These are phyloP conservation scores for Diaporthe citrichinensis DNA, from an alignment of 2,329 filamentous ascomycete genomes.

Conservation along the genomic window DNA sequence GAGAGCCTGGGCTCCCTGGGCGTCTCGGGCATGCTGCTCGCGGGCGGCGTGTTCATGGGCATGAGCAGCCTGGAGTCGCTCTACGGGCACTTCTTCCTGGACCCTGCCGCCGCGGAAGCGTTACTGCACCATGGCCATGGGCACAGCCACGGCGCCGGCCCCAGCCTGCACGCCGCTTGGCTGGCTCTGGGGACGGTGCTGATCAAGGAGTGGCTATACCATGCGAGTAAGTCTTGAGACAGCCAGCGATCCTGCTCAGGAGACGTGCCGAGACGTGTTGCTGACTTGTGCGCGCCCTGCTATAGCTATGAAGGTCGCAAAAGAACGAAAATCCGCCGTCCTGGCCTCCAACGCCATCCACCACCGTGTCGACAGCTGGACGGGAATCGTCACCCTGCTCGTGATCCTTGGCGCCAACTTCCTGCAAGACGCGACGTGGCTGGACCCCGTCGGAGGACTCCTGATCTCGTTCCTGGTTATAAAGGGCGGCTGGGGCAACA, in stretches of 20 bases:
- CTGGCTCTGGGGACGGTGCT: slow-evolving; percentile 90
- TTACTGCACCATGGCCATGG: slow-evolving; percentile 71
- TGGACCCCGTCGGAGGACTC: slow-evolving; percentile 93
- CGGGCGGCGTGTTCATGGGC: slow-evolving; percentile 93
- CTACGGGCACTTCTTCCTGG: slow-evolving; percentile 80
- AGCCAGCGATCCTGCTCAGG: neutral
- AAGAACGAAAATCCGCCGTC: slow-evolving; percentile 94
- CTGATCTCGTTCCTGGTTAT: slow-evolving; percentile 95
- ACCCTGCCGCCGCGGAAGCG: slow-evolving; percentile 68
- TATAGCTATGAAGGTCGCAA: slow-evolving; percentile 92
- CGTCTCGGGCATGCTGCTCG: slow-evolving; percentile 90
- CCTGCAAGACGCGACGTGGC: slow-evolving; percentile 87
- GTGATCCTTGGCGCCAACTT: slow-evolving; percentile 93
- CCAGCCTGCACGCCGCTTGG: slow-evolving; percentile 96
- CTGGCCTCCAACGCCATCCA: slow-evolving; percentile 96
- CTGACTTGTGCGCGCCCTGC: slow-evolving; percentile 40
- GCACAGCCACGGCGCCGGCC: slow-evolving; percentile 76
- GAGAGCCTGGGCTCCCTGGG: slow-evolving; percentile 95
- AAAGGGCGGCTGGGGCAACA: slow-evolving; percentile 90
- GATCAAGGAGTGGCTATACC: slow-evolving; percentile 97
- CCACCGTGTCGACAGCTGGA: slow-evolving; percentile 95
- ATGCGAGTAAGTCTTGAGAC: slow-evolving; percentile 80
- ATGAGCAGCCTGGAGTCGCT: slow-evolving; percentile 80
- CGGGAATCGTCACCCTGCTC: slow-evolving; percentile 90
- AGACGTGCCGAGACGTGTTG: neutral